A percentile compares a stretch with the other conserved stretches of the same genome.
Evolutionary conservation across 1,284 basidiomycete genomes (phyloP).

Genomic region (Papiliotrema laurentii): DNA sequence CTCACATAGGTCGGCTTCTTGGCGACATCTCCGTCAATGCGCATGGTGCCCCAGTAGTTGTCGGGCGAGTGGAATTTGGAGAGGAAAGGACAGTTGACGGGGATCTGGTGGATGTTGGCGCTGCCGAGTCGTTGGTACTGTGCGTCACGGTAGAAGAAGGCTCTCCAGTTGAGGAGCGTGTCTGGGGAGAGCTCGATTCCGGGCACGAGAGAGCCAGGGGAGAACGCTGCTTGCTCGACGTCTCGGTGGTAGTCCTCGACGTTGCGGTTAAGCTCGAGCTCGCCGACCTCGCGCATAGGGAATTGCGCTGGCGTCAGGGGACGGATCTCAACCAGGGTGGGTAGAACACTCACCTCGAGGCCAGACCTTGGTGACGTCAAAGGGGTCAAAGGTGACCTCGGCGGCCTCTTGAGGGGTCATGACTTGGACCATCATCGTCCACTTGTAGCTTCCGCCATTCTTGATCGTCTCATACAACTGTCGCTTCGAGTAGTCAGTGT

Average conservation of each 20-base stretch:
- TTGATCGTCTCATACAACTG: constrained; percentile 49
- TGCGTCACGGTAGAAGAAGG: constrained; percentile 41
- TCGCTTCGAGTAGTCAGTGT: constrained; percentile 48
- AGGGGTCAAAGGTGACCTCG: constrained; percentile 42
- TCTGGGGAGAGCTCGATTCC: constrained; percentile 43
- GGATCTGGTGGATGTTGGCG: constrained; percentile 42
- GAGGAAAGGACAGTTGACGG: constrained; percentile 33
- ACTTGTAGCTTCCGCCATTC: constrained; percentile 42
- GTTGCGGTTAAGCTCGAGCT: constrained; percentile 45
- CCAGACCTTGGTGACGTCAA: constrained; percentile 50
- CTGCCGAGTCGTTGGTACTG: constrained; percentile 33
- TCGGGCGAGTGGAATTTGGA: constrained; percentile 38
- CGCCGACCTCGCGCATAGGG: constrained; percentile 48
- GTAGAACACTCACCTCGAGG: constrained; percentile 14
- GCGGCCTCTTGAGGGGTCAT: constrained; percentile 47
- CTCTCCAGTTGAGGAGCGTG: constrained; percentile 37
- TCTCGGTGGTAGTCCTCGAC: constrained; percentile 46
- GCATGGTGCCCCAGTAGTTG: constrained; percentile 39
- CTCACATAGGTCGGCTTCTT: constrained; percentile 31
- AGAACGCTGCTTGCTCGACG: constrained; percentile 46
- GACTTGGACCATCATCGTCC: constrained; percentile 42
- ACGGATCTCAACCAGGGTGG: background rate
- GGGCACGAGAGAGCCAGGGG: constrained; percentile 40
- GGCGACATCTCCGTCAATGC: constrained; percentile 33
- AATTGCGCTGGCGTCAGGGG: constrained; percentile 15